Evolutionary conservation across 257 asterid genomes (phyloP).

Genomic region (Nicotiana sylvestris): DNA sequence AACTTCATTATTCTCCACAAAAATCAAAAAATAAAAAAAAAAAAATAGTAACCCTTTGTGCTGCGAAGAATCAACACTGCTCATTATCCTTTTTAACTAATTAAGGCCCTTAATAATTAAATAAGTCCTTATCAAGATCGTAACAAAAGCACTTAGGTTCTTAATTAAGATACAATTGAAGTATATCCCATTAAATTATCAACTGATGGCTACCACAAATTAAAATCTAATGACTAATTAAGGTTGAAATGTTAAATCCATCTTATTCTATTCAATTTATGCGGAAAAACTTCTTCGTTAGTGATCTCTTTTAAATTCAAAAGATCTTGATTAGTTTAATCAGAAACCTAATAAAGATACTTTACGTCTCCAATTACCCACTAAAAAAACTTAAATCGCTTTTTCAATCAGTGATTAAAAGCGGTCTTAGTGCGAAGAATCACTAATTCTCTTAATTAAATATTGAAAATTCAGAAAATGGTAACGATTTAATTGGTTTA

Average conservation of each 20-base stretch:
- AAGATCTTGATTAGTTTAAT: background rate
- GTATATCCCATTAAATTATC: background rate
- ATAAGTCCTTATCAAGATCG: background rate
- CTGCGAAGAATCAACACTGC: conserved; percentile 9
- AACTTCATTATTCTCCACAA: background rate
- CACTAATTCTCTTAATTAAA: background rate
- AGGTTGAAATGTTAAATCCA: background rate
- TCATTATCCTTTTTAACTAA: background rate
- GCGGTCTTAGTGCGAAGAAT: background rate
- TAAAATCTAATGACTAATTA: background rate
- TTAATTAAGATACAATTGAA: too few species aligned
- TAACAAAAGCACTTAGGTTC: background rate
- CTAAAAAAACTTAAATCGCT: background rate
- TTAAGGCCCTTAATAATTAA: background rate
- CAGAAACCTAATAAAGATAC: background rate
- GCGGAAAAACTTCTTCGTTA: background rate
- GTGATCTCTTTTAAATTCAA: background rate
- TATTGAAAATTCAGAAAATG: background rate
- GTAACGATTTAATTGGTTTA: background rate
- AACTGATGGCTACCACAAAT: background rate
- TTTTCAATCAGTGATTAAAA: background rate
- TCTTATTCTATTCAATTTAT: background rate
- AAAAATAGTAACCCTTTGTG: background rate
- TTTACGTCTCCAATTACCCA: background rate
- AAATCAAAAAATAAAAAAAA: background rate